Conservation (phyloP, 1,284 basidiomycete genomes). For the Paramarasmius palmivorus region DNA sequence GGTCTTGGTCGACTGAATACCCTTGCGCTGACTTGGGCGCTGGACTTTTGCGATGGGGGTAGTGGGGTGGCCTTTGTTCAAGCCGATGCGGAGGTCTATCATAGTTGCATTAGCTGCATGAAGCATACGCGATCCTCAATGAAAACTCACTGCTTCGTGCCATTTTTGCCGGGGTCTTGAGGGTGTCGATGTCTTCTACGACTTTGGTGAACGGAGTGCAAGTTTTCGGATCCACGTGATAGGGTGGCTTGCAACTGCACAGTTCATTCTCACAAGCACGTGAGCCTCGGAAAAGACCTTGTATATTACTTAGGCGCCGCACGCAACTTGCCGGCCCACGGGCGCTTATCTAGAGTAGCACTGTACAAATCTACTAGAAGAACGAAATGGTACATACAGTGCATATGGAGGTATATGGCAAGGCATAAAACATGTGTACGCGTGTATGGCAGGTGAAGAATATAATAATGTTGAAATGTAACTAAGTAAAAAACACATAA, state of each 20-base stretch:
- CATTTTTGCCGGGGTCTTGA: constrained; percentile 66
- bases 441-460: too few species aligned
- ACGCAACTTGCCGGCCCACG: background rate
- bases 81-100: constrained; percentile 86
- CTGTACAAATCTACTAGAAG: background rate
- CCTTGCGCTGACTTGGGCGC: constrained; percentile 93
- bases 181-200: constrained; percentile 30
- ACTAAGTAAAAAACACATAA: too few species aligned
- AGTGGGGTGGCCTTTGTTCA: constrained; percentile 93
- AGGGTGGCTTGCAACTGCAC: constrained; percentile 1
- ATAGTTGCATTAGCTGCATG: background rate
- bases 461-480: too few species aligned
- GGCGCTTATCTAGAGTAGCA: background rate
- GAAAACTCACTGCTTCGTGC: constrained; percentile 62
- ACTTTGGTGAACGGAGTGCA: constrained; percentile 11
- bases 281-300: background rate
- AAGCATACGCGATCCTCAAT: background rate
- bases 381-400: too few species aligned
- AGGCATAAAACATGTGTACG: too few species aligned
- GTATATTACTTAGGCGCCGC: background rate
- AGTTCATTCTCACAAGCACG: background rate
- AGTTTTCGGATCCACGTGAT: background rate
- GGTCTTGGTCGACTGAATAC: constrained; percentile 81
- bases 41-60: constrained; percentile 80
- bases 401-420: too few species aligned